Evolutionary conservation across 345 rosid genomes (phyloP), one percentile per base, ranked within the genome.

Genomic region (Pelargonium nanum): DNA sequence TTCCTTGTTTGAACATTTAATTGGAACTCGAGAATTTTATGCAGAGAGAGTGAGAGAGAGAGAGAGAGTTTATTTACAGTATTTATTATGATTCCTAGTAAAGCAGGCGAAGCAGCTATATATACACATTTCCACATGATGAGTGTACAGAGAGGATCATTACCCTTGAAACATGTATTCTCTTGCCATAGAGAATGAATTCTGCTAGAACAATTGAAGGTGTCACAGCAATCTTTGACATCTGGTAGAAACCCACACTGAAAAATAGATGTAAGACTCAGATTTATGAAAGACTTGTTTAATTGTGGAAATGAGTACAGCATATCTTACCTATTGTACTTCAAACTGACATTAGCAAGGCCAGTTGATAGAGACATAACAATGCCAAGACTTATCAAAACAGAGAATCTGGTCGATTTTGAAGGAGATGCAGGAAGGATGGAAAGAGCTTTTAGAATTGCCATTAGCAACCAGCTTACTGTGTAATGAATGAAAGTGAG

Each of bases 311-410:
- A 64, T 30, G 54, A 8, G 22, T 58, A 12, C 4, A 45, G 21
- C 6, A 5, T 57, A 30, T 63, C 66, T 26, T 59, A 93, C 99
- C 96, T 93, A 68, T 93, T 93, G 72, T 89, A 89, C 82, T 85
- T 93, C 74, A 93, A 81, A 86, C 99, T 93, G 62, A 93, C 91
- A 74, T 89, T 93, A 75, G 99, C 99, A 17, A 93, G 91, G 53
- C 99, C 99, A 7, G 99, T 93, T 24, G 97, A 93, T 24, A 93
- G 71, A 21, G 96, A 85, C 99, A 93, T 89, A 4, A 89, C 99
- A 54, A 85, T 65, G 9, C 96, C 99, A 48, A 93, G 90, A 65
- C 88, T 77, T 57, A 82, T 82, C 40, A 93, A 74, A 5, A 69
- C 55, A 56, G 83, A 71, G 15, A 89, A 72, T 58, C 65, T 71